Evolutionary conservation across 495 filamentous ascomycete species (phyloP).

Genomic region (Penicillium dipodomyicola): DNA sequence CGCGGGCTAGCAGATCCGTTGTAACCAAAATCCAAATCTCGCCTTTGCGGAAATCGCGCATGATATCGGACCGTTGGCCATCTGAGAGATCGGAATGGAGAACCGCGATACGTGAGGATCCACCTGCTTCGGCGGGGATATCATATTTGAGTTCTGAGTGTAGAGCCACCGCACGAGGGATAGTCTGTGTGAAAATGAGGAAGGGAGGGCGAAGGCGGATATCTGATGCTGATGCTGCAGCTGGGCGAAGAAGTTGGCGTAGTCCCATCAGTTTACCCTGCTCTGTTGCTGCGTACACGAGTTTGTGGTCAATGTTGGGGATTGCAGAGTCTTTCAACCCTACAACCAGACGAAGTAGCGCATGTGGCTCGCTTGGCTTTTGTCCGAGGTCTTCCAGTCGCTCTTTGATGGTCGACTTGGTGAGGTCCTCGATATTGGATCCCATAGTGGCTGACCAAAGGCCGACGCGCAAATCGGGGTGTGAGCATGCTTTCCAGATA

Average conservation of each 20-base stretch:
- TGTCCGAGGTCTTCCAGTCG: conserved; percentile 35
- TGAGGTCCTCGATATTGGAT: conserved; percentile 81
- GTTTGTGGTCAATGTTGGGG: conserved; percentile 82
- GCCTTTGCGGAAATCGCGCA: conserved; percentile 85
- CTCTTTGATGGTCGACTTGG: conserved; percentile 58
- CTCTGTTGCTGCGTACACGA: conserved; percentile 89
- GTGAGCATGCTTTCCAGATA: conserved; percentile 77
- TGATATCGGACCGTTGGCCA: conserved; percentile 68
- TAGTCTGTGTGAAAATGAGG: conserved; percentile 92
- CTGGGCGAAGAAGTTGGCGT: conserved; percentile 85
- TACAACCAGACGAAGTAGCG: conserved; percentile 80
- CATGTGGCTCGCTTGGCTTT: conserved; percentile 28
- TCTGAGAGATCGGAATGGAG: conserved; percentile 86
- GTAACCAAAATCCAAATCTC: conserved; percentile 97
- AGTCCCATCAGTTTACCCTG: conserved; percentile 90
- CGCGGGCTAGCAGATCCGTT: conserved; percentile 85
- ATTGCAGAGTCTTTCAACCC: conserved; percentile 94
- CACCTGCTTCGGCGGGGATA: conserved; percentile 83
- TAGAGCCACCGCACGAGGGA: conserved; percentile 81
- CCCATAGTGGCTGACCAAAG: conserved; percentile 98
- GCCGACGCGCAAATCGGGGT: conserved; percentile 63
- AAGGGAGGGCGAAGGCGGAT: conserved; percentile 79
- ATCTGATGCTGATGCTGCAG: conserved; percentile 53
- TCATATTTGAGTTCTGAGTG: conserved; percentile 92
- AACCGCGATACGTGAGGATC: conserved; percentile 80